Percentiles rank a stretch among this genome's conserved stretches.
Evolutionary conservation across 148 eudicot species (phyloP).

Genomic region (Arbutus unedo): DNA sequence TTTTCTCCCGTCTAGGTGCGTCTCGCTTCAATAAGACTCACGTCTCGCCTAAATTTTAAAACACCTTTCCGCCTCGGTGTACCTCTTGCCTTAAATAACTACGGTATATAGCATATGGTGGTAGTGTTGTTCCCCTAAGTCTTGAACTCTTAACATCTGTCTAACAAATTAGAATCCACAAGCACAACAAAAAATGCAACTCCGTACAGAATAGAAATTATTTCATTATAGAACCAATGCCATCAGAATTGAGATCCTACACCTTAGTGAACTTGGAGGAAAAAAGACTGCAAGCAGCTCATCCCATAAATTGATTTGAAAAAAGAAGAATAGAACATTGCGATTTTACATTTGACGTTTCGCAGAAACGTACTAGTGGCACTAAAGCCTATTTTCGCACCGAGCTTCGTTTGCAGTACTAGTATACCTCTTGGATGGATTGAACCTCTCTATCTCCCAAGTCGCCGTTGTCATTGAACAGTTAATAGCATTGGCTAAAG

Average conservation of each 20-base stretch:
- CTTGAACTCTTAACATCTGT: background rate
- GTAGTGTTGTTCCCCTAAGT: background rate
- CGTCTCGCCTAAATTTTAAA: no score
- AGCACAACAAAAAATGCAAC: background rate
- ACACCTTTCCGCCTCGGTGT: no score
- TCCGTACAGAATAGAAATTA: background rate
- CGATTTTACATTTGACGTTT: constrained; percentile 8
- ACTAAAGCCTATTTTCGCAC: background rate
- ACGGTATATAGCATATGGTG: background rate
- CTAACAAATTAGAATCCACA: background rate
- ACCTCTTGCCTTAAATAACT: no score
- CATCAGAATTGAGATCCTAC: constrained; percentile 4
- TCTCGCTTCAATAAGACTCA: no score
- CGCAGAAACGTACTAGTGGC: background rate
- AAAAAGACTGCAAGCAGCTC: constrained; percentile 13
- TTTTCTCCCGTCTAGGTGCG: no score
- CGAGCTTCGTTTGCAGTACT: background rate
- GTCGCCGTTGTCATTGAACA: background rate
- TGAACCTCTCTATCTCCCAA: background rate
- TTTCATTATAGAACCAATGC: constrained; percentile 8
- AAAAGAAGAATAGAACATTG: background rate
- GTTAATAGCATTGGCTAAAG: constrained; percentile 50
- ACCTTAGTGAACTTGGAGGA: background rate
- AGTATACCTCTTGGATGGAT: background rate
- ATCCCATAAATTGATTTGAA: constrained; percentile 8